Evolutionary conservation across 108 stramenopile genomes (phyloP).

Genomic region (Cyclostephanos tholiformis): DNA sequence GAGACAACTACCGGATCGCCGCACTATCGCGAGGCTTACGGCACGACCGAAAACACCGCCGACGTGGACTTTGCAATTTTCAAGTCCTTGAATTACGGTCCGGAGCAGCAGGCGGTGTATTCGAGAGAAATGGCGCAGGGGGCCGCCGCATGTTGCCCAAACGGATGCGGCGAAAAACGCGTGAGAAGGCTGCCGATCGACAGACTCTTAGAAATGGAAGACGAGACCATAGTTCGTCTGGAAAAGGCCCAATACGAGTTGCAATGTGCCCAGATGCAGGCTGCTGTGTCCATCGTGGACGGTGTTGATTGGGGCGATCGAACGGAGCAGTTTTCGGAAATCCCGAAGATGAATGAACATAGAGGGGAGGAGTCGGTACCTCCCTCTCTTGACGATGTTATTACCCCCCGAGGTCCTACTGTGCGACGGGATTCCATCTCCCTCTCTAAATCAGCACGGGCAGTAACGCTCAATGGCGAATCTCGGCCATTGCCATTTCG

Average conservation of each 20-base stretch:
- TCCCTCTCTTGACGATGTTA: neutral
- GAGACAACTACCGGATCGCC: constrained; percentile 19
- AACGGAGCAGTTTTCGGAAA: neutral
- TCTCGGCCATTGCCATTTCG: neutral
- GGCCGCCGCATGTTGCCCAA: constrained; percentile 79
- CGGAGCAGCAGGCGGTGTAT: constrained; percentile 84
- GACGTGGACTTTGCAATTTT: constrained; percentile 51
- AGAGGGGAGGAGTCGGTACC: neutral
- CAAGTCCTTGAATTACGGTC: constrained; percentile 69
- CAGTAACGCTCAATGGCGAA: neutral
- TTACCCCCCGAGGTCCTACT: neutral
- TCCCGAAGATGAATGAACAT: neutral
- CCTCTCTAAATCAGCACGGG: neutral
- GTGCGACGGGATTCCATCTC: neutral
- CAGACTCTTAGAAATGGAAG: constrained; percentile 65
- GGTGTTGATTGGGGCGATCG: constrained; percentile 12
- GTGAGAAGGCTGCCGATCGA: constrained; percentile 59
- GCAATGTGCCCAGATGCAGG: constrained; percentile 52
- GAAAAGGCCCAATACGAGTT: constrained; percentile 64
- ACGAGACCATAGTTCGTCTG: constrained; percentile 54
- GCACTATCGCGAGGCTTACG: constrained; percentile 38
- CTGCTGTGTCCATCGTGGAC: constrained; percentile 41
- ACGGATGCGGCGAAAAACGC: constrained; percentile 71
- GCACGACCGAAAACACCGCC: constrained; percentile 16
- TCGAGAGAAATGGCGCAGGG: constrained; percentile 85